Base-by-base conservation (phyloP, 352 stramenopile species). In the Pythium sp. region DNA sequence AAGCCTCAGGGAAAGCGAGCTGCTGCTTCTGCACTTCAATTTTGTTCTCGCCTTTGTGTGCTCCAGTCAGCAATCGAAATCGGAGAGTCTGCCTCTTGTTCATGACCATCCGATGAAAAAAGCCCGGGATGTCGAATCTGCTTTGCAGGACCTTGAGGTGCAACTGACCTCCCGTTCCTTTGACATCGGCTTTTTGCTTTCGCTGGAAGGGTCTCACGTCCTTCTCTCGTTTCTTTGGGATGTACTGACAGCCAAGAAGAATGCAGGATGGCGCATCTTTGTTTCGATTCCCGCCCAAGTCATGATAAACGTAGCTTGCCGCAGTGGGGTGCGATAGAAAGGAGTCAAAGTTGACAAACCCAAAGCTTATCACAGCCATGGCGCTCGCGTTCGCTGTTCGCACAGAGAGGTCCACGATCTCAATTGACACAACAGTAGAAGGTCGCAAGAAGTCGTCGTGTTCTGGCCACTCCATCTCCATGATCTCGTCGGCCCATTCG, bases 321-420 rank as follows among this genome's bases (percentile, higher is more conserved):
- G 79, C 79, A 5, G 70, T 69, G 20, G 70, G 73, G 53, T 85
- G 73, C 5, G 32, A 32, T 4, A 83, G 26, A 55, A 82, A 87
- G 5, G 73, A 62, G 34, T 68, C 68, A 0, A 85, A 41, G 20
- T 84, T 76, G 22, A 80, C 54, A 8, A 62, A 71, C 2, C 73
- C 74, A 47, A 84, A 84, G 3, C 72, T 74, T 32, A 81, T 46
- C 1, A 84, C 74, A 6, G 77, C 72, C 26, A 80, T 60, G 1
- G 74, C 68, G 12, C 75, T 77, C 2, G 59, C 46, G 36, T 81
- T 81, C 22, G 72, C 70, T 30, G 77, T 80, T 4, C 77, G 67
- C 4, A 80, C 72, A 0, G 77, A 73, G 0, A 85, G 32, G 58
- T 87, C 77, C 8, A 87, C 74, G 26, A 87, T 67, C 20, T 87